A percentile compares a stretch with the other conserved stretches of the same genome.
Conservation (phyloP, 202 grass and related monocot genomes). For the Dendrocalamus latiflorus region DNA sequence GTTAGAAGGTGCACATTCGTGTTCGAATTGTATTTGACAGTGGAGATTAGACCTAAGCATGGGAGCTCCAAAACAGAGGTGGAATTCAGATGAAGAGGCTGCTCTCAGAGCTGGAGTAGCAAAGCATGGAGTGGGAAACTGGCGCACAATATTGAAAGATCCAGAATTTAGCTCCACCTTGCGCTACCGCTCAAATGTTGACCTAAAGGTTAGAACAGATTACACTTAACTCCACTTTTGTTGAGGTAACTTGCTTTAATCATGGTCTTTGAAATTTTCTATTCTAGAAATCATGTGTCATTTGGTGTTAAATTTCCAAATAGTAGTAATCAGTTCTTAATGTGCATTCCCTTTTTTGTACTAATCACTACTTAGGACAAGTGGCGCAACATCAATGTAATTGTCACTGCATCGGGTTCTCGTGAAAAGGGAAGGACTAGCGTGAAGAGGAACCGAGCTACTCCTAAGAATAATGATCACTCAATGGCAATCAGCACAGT, state of each 20-base stretch:
- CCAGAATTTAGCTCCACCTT: slow-evolving; percentile 57
- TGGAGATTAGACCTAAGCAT: slow-evolving; percentile 30
- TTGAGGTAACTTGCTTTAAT: not conserved
- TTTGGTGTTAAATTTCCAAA: not conserved
- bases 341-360: slow-evolving; percentile 4
- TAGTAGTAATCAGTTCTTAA: not conserved
- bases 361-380: slow-evolving; percentile 57
- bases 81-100: slow-evolving; percentile 71
- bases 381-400: slow-evolving; percentile 53
- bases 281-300: not conserved
- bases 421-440: slow-evolving; percentile 43
- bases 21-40: not conserved
- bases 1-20: slow-evolving; percentile 2
- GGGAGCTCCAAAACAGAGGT: slow-evolving; percentile 82
- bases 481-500: slow-evolving; percentile 15
- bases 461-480: slow-evolving; percentile 38
- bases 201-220: slow-evolving; percentile 56
- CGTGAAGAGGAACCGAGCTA: slow-evolving; percentile 29
- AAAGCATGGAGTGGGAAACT: slow-evolving; percentile 89
- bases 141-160: slow-evolving; percentile 75
- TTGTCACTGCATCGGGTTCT: slow-evolving; percentile 36
- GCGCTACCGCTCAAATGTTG: slow-evolving; percentile 68
- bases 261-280: not conserved
- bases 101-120: slow-evolving; percentile 85
- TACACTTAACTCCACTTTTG: not conserved